Base-by-base conservation (phyloP, 2,329 filamentous ascomycete genomes). In the Ophiostoma ulmi region DNA sequence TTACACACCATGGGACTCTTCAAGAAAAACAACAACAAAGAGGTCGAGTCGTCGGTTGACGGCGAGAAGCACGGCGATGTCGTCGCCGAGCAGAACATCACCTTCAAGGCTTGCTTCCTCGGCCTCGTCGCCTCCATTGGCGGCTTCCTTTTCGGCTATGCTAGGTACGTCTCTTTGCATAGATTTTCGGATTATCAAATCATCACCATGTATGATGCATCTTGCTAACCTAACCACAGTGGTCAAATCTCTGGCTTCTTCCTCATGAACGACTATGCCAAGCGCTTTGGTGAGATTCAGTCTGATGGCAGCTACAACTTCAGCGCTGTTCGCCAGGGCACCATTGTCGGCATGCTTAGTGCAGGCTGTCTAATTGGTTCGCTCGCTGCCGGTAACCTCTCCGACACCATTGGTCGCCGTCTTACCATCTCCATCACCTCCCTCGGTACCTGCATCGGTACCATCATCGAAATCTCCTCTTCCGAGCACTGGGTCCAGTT, bases 391-490 rank as follows among this genome's bases (percentile, higher is more conserved):
- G 63, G 63, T 20, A 39, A 39, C 35, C 63, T 65, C 13, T 39
- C 63, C 14, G 63, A 65, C 35, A 38, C 35, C 36, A 65, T 91
- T 69, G 90, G 90, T 26, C 86, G 90, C 67, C 85, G 86, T 64
- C 80, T 83, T 65, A 87, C 87, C 44, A 91, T 92, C 71, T 85
- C 86, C 1, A 80, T 85, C 70, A 89, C 87, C 80, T 85, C 84
- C 71, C 78, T 88, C 70, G 81, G 90, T 68, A 87, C 87, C 74
- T 86, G 85, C 52, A 76, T 90, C 31, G 90, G 90, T 31, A 90
- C 90, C 74, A 81, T 91, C n/a, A 84, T 92, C 22, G 87, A 90
- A 75, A 87, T 90, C 71, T 82, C 88, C 0, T 82, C 88, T 0
- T 75, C 77, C 0, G 75, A 74, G 1, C 80, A 80, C 10, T 91